Base-by-base conservation (phyloP, 2,329 filamentous ascomycete species). In the Purpureocillium lavendulum region DNA sequence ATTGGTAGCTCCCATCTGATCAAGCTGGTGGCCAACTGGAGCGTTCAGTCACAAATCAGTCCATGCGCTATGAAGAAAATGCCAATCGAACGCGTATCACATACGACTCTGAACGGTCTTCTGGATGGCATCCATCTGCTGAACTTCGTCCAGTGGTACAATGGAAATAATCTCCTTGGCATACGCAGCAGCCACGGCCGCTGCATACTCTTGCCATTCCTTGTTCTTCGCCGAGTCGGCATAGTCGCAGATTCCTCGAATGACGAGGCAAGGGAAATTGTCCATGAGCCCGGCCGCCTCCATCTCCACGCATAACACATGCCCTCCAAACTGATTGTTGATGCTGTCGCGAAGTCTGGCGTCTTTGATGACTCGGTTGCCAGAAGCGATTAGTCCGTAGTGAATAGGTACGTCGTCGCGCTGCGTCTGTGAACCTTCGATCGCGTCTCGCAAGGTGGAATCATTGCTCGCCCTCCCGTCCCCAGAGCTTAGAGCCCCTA, bases 221-320 rank as follows among this genome's bases (percentile, higher is more conserved):
- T 57, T 49, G 24, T 55, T 54, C 36, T 59, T 60, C 29, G 58
- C 54, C 1, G 54, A 50, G 35, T 62, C 58, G 0, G 58, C 49
- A 28, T 62, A 63, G 43, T 63, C 57, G 40, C 53, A 61, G 33
- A 63, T 58, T 1, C 59, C 58, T 4, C 56, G 49, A 33, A 62
- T 51, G 6, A 58, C 54, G 2, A 61, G 40, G 17, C 57, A 59
- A 1, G 51, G 53, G 29, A 54, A 51, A 26, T 50, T 36, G 12
- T 54, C 49, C 46, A 54, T 54, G 30, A 58, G 26, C 2, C 55
- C 54, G 2, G 52, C 54, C 11, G 54, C 55, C 16, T 57, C 55
- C 51, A 58, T 58, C 42, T 56, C 52, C 24, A 54, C 43, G 44
- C 31, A 33, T 3, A 33, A 12, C 7, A 33, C 10, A 13, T 33